Evolutionary conservation across 2,329 filamentous ascomycete species (phyloP).

Genomic region (Pseudocercospora pini-densiflorae): DNA sequence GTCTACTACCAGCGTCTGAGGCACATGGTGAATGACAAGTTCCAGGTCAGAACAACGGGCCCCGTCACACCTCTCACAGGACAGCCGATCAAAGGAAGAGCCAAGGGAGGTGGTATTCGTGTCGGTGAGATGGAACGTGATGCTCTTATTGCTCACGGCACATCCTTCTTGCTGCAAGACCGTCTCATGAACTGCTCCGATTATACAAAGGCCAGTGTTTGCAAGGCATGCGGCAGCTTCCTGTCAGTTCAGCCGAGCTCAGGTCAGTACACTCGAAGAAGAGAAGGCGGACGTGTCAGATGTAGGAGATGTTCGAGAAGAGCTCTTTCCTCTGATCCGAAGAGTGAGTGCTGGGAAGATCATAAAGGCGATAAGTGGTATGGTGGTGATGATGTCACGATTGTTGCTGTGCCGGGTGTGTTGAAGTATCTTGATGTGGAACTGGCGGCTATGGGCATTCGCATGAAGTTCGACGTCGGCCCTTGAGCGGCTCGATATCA

Average conservation of each 20-base stretch:
- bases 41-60: slow-evolving; percentile 94
- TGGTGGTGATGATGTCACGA: slow-evolving; percentile 86
- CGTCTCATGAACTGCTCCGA: slow-evolving; percentile 97
- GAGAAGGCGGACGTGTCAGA: slow-evolving; percentile 38
- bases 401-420: slow-evolving; percentile 91
- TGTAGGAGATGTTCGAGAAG: slow-evolving; percentile 44
- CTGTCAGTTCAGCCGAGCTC: slow-evolving; percentile 83
- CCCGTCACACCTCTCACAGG: slow-evolving; percentile 88
- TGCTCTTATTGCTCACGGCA: slow-evolving; percentile 90
- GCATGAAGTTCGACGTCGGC: slow-evolving; percentile 86
- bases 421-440: slow-evolving; percentile 94
- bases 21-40: slow-evolving; percentile 99
- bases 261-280: slow-evolving; percentile 41
- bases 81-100: slow-evolving; percentile 95
- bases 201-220: slow-evolving; percentile 87
- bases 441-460: slow-evolving; percentile 92
- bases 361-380: slow-evolving; percentile 81
- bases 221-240: slow-evolving; percentile 87
- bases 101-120: slow-evolving; percentile 96
- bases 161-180: slow-evolving; percentile 92
- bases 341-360: slow-evolving; percentile 81
- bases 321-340: slow-evolving; percentile 36
- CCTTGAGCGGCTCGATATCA: slow-evolving; percentile 39
- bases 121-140: slow-evolving; percentile 99
- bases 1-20: slow-evolving; percentile 98